Conservation (phyloP, 495 filamentous ascomycete genomes). For the Aspergillus nidulans region DNA sequence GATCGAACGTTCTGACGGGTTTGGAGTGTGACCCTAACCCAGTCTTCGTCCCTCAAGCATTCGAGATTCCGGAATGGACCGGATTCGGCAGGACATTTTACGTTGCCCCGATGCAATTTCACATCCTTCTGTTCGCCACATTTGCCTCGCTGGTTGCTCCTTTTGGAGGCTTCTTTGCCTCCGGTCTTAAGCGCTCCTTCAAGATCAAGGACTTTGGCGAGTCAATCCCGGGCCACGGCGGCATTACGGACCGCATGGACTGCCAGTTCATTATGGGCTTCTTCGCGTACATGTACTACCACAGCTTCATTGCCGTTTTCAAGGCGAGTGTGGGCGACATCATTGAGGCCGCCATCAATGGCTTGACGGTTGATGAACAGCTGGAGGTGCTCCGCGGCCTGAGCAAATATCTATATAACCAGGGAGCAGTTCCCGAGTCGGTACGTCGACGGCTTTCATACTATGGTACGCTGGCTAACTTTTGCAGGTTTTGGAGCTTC, state of each 20-base stretch:
- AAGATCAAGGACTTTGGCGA: conserved; percentile 99
- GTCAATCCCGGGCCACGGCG: conserved; percentile 94
- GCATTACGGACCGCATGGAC: conserved; percentile 99
- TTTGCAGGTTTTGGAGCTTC: conserved; percentile 40
- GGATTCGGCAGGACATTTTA: conserved; percentile 55
- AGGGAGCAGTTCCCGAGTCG: conserved; percentile 63
- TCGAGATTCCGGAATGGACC: conserved; percentile 69
- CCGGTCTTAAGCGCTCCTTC: conserved; percentile 96
- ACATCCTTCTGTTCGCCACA: conserved; percentile 83
- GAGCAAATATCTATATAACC: conserved; percentile 80
- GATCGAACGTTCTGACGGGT: conserved; percentile 87
- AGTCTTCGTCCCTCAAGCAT: conserved; percentile 76
- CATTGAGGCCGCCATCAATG: conserved; percentile 83
- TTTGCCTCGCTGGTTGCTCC: conserved; percentile 97
- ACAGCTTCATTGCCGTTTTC: conserved; percentile 90
- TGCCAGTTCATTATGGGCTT: conserved; percentile 99
- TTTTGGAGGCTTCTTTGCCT: conserved; percentile 98
- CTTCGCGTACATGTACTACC: conserved; percentile 97
- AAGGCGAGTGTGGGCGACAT: conserved; percentile 77
- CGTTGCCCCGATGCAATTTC: conserved; percentile 91
- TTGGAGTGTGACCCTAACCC: conserved; percentile 90
- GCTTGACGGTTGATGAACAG: conserved; percentile 78
- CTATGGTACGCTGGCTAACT: not conserved
- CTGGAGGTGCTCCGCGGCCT: conserved; percentile 81
- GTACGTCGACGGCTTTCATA: conserved; percentile 37